These are phyloP conservation scores for Saturnispora galanensis DNA, from an alignment of 805 yeast genomes.

Conservation along the genomic window DNA sequence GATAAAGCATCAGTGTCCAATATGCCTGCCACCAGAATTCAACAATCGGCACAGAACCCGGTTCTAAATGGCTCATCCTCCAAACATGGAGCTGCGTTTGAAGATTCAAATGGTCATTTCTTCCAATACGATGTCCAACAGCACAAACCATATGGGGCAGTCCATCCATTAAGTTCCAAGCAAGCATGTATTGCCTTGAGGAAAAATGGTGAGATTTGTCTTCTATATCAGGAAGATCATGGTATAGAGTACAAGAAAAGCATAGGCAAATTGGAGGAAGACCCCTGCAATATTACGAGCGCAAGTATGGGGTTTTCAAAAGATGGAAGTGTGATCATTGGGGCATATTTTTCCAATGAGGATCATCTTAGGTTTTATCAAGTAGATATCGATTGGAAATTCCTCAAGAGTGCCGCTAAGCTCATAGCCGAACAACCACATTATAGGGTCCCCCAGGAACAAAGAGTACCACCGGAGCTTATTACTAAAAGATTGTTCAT, in stretches of 20 bases:
- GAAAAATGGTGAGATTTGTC: slow-evolving; percentile 46
- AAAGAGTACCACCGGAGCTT: slow-evolving; percentile 33
- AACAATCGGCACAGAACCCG: slow-evolving; percentile 18
- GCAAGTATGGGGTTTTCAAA: slow-evolving; percentile 45
- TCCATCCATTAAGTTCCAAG: slow-evolving; percentile 59
- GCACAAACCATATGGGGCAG: slow-evolving; percentile 47
- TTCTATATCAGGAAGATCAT: slow-evolving; percentile 58
- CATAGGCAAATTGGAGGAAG: slow-evolving; percentile 21
- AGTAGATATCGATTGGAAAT: slow-evolving; percentile 48
- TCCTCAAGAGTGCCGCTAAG: slow-evolving; percentile 36
- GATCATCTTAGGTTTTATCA: slow-evolving; percentile 32
- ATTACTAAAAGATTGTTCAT: slow-evolving; percentile 24
- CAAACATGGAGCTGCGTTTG: slow-evolving; percentile 27
- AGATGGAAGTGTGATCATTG: slow-evolving; percentile 37
- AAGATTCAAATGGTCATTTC: slow-evolving; percentile 24
- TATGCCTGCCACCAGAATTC: slow-evolving; percentile 43
- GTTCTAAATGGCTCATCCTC: slow-evolving; percentile 29
- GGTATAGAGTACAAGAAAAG: slow-evolving; percentile 45
- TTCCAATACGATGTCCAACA: slow-evolving; percentile 52
- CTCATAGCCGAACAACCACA: slow-evolving; percentile 38
- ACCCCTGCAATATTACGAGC: slow-evolving; percentile 18
- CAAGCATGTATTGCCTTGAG: slow-evolving; percentile 65
- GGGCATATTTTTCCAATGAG: slow-evolving; percentile 30
- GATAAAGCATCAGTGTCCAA: slow-evolving; percentile 56
- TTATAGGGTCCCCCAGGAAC: slow-evolving; percentile 39